These are phyloP conservation scores for Cercospora janseana DNA, from an alignment of 2,329 filamentous ascomycete genomes.

Conservation along the genomic window DNA sequence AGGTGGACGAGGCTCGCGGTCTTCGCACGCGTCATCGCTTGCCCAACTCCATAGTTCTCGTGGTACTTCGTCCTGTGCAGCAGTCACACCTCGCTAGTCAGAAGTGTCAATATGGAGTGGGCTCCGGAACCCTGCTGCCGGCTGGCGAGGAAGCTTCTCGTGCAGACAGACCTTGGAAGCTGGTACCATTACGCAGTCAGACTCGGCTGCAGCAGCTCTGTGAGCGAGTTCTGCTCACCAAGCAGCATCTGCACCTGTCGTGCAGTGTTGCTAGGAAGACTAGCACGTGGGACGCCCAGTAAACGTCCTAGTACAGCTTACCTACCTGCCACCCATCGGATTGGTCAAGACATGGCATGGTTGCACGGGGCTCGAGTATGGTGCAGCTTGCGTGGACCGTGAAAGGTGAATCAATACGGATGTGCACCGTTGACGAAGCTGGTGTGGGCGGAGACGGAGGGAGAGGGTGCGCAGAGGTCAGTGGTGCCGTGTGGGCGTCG, in stretches of 20 bases:
- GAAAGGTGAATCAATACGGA: too few species aligned
- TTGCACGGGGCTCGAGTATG: not conserved
- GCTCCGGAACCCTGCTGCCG: slow-evolving; percentile 1
- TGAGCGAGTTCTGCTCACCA: too few species aligned
- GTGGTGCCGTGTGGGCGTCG: not conserved
- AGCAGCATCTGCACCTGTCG: too few species aligned
- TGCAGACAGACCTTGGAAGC: slow-evolving; percentile 2
- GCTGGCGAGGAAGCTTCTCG: not conserved
- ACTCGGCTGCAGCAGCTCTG: slow-evolving; percentile 1
- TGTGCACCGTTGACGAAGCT: not conserved
- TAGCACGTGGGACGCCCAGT: too few species aligned
- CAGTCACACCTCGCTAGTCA: slow-evolving; percentile 3
- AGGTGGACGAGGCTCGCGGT: not conserved
- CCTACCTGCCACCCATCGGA: not conserved
- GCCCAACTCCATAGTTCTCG: not conserved
- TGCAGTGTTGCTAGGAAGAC: too few species aligned
- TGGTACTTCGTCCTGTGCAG: slow-evolving; percentile 9
- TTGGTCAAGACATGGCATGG: not conserved
- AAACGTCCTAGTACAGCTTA: not conserved
- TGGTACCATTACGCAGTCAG: slow-evolving; percentile 8
- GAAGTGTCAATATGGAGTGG: slow-evolving; percentile 4
- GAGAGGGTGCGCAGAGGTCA: not conserved
- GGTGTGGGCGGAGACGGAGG: not conserved
- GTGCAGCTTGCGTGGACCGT: too few species aligned
- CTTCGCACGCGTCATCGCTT: slow-evolving; percentile 5